Percentiles rank a stretch among this genome's conserved stretches.
Conservation (phyloP, 257 asterid species). For the Agastache rugosa region DNA sequence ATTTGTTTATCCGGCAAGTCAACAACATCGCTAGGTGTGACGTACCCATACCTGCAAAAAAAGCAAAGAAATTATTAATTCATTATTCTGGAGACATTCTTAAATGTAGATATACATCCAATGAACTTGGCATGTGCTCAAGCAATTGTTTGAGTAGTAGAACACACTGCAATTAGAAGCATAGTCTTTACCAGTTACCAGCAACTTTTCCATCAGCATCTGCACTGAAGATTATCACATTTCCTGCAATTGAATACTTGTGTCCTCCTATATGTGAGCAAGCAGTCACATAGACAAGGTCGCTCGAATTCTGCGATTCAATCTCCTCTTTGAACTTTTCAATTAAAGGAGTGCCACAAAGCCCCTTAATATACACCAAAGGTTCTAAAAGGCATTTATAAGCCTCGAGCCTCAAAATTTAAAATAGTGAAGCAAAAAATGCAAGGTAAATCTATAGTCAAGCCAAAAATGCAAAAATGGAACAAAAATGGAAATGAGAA, state of each 20-base stretch:
- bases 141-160: slow-evolving; percentile 3
- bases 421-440: too few relatives aligned
- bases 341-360: slow-evolving; percentile 92
- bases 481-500: too few relatives aligned
- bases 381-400: too few relatives aligned
- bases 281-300: slow-evolving; percentile 70
- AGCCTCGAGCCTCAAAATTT: too few relatives aligned
- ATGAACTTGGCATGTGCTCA: background rate
- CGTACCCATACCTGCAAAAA: slow-evolving; percentile 92
- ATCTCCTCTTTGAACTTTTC: slow-evolving; percentile 77
- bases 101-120: slow-evolving; percentile 9
- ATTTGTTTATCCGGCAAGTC: slow-evolving; percentile 85
- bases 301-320: slow-evolving; percentile 60
- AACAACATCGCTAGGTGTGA: slow-evolving; percentile 86
- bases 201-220: slow-evolving; percentile 66
- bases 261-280: slow-evolving; percentile 98
- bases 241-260: slow-evolving; percentile 99
- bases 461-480: too few relatives aligned
- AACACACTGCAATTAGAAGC: slow-evolving; percentile 24
- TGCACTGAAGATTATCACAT: slow-evolving; percentile 74
- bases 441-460: too few relatives aligned
- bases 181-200: slow-evolving; percentile 81
- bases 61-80: slow-evolving; percentile 22
- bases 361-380: too few relatives aligned
- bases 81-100: slow-evolving; percentile 17